A percentile compares a stretch with the other conserved stretches of the same genome.
These are phyloP conservation scores for Neonectria magnoliae DNA, from an alignment of 2,329 filamentous ascomycete genomes.

Conservation along the genomic window DNA sequence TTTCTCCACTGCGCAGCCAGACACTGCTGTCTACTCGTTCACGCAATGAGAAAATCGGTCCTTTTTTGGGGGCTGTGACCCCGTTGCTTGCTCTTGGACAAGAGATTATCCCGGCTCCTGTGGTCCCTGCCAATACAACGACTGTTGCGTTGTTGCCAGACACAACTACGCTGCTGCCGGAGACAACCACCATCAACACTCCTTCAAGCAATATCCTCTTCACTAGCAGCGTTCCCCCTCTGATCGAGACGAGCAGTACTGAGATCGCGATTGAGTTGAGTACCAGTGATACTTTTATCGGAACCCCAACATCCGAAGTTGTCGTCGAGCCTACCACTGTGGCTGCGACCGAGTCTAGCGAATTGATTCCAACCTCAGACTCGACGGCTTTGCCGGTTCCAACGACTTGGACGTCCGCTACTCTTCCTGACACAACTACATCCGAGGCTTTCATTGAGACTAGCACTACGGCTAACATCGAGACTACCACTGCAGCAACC, in stretches of 20 bases:
- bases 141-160: not conserved
- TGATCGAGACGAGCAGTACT: not conserved
- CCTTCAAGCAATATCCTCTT: not conserved
- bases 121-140: not conserved
- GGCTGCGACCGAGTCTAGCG: not conserved
- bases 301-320: not conserved
- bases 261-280: too few species aligned
- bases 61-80: slow-evolving; percentile 6
- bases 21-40: not conserved
- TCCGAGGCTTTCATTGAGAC: not conserved
- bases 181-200: not conserved
- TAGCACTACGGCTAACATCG: not conserved
- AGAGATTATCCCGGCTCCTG: not conserved
- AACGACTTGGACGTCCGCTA: not conserved
- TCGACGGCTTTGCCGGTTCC: not conserved
- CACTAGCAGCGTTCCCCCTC: not conserved
- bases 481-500: not conserved
- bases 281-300: not conserved
- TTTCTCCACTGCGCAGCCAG: not conserved
- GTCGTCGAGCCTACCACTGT: not conserved
- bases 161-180: not conserved
- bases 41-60: slow-evolving; percentile 5
- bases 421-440: not conserved
- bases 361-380: not conserved
- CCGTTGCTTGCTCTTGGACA: slow-evolving; percentile 9